phyloP scores from a whole-genome alignment of 345 rosid species.

The Lagerstroemia speciosa region DNA sequence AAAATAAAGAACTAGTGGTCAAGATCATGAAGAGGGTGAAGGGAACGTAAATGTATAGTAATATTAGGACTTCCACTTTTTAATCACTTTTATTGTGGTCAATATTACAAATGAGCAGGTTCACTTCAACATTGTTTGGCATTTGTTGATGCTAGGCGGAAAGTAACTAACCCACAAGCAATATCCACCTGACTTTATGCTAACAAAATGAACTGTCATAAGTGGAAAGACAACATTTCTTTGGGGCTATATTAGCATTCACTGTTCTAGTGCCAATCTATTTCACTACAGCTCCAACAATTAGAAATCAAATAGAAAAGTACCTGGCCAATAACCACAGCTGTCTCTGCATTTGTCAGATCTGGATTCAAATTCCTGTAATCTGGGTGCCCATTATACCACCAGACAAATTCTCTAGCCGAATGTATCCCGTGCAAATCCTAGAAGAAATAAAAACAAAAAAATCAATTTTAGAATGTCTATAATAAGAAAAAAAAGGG shows the following conservation, averaged over 20 bases:
- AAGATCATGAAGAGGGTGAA: not conserved
- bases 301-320: constrained; percentile 4
- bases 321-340: constrained; percentile 84
- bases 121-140: not conserved
- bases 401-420: constrained; percentile 96
- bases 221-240: not conserved
- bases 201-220: not conserved
- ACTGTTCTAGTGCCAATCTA: not conserved
- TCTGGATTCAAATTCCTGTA: constrained; percentile 53
- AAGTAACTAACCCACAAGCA: not conserved
- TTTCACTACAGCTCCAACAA: not conserved
- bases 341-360: constrained; percentile 62
- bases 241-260: not conserved
- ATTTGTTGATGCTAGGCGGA: not conserved
- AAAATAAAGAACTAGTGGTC: not conserved
- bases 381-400: constrained; percentile 96
- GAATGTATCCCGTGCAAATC: constrained; percentile 60
- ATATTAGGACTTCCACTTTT: not conserved
- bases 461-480: not conserved
- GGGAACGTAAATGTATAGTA: not conserved
- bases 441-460: constrained; percentile 21
- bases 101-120: not conserved
- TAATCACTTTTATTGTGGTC: not conserved
- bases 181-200: not conserved
- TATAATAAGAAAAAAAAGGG: not conserved